These are phyloP conservation scores for Tylopilus orsonianus DNA, from an alignment of 1,284 basidiomycete genomes.

Conservation along the genomic window DNA sequence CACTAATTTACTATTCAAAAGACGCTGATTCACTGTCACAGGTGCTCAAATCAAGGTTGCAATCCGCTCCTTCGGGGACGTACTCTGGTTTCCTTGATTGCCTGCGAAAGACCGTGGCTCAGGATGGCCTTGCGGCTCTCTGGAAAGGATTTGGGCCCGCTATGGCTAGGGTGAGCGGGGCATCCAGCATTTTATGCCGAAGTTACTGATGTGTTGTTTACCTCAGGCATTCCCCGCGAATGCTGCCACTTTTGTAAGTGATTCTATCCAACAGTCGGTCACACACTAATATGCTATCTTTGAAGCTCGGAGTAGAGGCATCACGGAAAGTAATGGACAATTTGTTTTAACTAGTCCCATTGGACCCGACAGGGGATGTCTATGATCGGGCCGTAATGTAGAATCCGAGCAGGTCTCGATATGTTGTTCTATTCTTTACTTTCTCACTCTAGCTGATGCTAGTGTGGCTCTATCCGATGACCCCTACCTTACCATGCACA, in stretches of 20 bases:
- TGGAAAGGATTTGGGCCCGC: constrained; percentile 99
- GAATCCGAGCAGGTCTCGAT: constrained; percentile 14
- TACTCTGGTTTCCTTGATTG: constrained; percentile 96
- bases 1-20: not conserved
- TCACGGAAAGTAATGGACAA: constrained; percentile 73
- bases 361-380: constrained; percentile 13
- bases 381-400: constrained; percentile 3
- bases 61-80: constrained; percentile 95
- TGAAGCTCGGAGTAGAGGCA: constrained; percentile 78
- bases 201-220: constrained; percentile 9
- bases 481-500: too few relatives aligned
- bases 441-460: constrained; percentile 10
- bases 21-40: constrained; percentile 36
- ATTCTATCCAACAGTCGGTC: constrained; percentile 1
- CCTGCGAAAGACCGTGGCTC: constrained; percentile 87
- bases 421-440: constrained; percentile 10
- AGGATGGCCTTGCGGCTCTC: constrained; percentile 84
- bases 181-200: not conserved
- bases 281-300: constrained; percentile 5
- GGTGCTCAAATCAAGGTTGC: constrained; percentile 95
- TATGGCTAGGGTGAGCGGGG: constrained; percentile 77
- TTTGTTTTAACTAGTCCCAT: constrained; percentile 44
- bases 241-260: constrained; percentile 91
- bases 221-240: constrained; percentile 87
- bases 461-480: not conserved